Conservation (phyloP, 768 basidiomycete species). For the Symmetrospora coprosmae region DNA sequence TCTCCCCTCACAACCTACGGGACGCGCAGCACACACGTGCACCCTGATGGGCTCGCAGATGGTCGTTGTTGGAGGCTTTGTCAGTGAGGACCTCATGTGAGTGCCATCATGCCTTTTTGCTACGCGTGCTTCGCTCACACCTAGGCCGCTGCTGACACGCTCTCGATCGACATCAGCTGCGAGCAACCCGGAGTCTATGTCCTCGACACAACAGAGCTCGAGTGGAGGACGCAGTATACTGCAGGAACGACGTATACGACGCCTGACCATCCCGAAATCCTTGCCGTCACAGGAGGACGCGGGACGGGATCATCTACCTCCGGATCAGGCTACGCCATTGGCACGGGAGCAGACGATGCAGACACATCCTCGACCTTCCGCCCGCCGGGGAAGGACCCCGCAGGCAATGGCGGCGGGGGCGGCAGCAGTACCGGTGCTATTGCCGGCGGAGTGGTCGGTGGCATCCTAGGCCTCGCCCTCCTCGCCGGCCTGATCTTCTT, state of each 20-base stretch:
- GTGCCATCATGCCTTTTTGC: slow-evolving; percentile 16
- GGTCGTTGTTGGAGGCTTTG: slow-evolving; percentile 27
- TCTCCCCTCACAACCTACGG: slow-evolving; percentile 21
- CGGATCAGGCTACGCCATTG: slow-evolving; percentile 22
- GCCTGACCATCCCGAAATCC: slow-evolving; percentile 2
- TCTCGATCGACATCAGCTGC: not conserved
- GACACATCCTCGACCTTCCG: slow-evolving; percentile 20
- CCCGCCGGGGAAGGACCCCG: not conserved
- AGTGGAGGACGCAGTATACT: slow-evolving; percentile 8
- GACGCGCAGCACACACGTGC: slow-evolving; percentile 27
- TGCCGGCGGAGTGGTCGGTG: slow-evolving; percentile 5
- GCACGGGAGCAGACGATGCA: slow-evolving; percentile 14
- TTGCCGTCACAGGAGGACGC: slow-evolving; percentile 28
- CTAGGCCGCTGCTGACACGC: not conserved
- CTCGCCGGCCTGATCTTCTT: slow-evolving; percentile 12
- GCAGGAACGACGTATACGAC: slow-evolving; percentile 2
- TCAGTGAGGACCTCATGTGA: slow-evolving; percentile 23
- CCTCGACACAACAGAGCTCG: slow-evolving; percentile 14
- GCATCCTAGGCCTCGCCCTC: slow-evolving; percentile 1
- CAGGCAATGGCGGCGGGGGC: not conserved
- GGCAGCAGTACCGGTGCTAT: not conserved
- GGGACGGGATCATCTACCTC: slow-evolving; percentile 21
- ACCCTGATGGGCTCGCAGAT: slow-evolving; percentile 24
- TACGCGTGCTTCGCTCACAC: not conserved
- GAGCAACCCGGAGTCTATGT: slow-evolving; percentile 16